phyloP scores from a whole-genome alignment of 495 filamentous ascomycete species.

The Thermothielavioides terrestris region DNA sequence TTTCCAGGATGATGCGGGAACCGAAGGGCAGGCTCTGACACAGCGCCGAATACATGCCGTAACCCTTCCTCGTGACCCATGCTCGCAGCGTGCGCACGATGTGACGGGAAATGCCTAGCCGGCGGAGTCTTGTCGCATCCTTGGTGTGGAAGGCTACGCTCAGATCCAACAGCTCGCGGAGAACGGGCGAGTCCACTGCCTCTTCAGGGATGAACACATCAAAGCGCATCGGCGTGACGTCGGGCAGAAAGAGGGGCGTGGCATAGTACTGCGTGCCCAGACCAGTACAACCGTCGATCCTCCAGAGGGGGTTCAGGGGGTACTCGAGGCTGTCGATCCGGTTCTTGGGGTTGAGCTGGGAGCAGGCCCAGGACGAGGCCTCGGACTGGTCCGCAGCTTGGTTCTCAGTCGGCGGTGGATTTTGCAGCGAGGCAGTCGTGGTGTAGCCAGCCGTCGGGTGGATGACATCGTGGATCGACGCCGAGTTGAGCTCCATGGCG shows the following conservation, averaged over 20 bases:
- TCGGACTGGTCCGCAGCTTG: background rate
- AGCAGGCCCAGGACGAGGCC: constrained; percentile 25
- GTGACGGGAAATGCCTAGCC: constrained; percentile 35
- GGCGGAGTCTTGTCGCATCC: constrained; percentile 29
- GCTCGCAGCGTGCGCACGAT: constrained; percentile 37
- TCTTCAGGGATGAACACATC: constrained; percentile 42
- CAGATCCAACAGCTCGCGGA: constrained; percentile 38
- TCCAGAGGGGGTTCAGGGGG: constrained; percentile 33
- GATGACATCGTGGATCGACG: constrained; percentile 37
- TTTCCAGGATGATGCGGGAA: constrained; percentile 38
- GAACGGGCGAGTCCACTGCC: constrained; percentile 17
- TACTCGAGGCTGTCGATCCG: constrained; percentile 42
- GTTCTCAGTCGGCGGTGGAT: background rate
- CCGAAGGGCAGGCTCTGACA: constrained; percentile 36
- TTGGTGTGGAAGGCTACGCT: constrained; percentile 41
- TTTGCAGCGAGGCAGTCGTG: constrained; percentile 34
- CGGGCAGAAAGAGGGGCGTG: constrained; percentile 32
- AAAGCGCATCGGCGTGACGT: constrained; percentile 37
- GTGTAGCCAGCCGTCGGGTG: too few relatives aligned
- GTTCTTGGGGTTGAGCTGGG: constrained; percentile 43
- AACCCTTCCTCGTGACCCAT: constrained; percentile 25
- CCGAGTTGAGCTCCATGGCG: constrained; percentile 36
- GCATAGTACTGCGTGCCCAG: constrained; percentile 42
- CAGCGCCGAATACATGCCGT: constrained; percentile 4
- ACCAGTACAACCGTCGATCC: constrained; percentile 42